A percentile compares a stretch with the other conserved stretches of the same genome.
Evolutionary conservation across 495 filamentous ascomycete species (phyloP).

Genomic region (Apodospora peruviana): DNA sequence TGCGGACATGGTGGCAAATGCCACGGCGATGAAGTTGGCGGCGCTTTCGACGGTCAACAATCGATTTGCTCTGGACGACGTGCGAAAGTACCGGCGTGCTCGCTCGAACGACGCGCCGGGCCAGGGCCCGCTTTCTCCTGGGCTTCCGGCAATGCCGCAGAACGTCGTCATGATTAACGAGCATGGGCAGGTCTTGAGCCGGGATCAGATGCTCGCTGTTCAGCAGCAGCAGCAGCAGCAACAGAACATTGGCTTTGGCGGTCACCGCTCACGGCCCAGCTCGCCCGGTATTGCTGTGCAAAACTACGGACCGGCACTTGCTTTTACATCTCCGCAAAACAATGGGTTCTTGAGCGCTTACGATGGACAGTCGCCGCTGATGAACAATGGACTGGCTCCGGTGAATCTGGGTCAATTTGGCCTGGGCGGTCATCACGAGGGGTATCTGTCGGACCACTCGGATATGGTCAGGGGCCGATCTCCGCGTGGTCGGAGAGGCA

Average conservation of each 20-base stretch:
- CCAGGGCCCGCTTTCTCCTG: slow-evolving; percentile 36
- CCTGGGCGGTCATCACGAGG: slow-evolving; percentile 58
- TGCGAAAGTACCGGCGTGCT: slow-evolving; percentile 85
- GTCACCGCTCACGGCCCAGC: slow-evolving; percentile 82
- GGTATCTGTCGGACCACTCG: slow-evolving; percentile 92
- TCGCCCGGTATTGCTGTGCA: slow-evolving; percentile 89
- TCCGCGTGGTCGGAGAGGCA: slow-evolving; percentile 86
- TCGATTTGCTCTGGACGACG: slow-evolving; percentile 92
- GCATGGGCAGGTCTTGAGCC: slow-evolving; percentile 77
- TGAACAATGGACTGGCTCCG: slow-evolving; percentile 67
- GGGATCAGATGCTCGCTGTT: slow-evolving; percentile 80
- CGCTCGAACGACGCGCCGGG: slow-evolving; percentile 81
- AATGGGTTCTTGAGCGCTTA: slow-evolving; percentile 93
- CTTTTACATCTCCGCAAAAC: slow-evolving; percentile 85
- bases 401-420: slow-evolving; percentile 75
- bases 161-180: slow-evolving; percentile 88
- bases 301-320: slow-evolving; percentile 56
- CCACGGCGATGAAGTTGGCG: slow-evolving; percentile 97
- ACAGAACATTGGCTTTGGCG: slow-evolving; percentile 62
- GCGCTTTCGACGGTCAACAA: slow-evolving; percentile 97
- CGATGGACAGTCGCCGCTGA: slow-evolving; percentile 64
- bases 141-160: slow-evolving; percentile 47
- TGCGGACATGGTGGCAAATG: slow-evolving; percentile 97
- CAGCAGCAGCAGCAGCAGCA: slow-evolving; percentile 54
- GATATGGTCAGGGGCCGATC: slow-evolving; percentile 86